Evolutionary conservation across 805 yeast genomes (phyloP), one percentile per base, ranked within the genome.

Genomic region (Candida endomychidarum): DNA sequence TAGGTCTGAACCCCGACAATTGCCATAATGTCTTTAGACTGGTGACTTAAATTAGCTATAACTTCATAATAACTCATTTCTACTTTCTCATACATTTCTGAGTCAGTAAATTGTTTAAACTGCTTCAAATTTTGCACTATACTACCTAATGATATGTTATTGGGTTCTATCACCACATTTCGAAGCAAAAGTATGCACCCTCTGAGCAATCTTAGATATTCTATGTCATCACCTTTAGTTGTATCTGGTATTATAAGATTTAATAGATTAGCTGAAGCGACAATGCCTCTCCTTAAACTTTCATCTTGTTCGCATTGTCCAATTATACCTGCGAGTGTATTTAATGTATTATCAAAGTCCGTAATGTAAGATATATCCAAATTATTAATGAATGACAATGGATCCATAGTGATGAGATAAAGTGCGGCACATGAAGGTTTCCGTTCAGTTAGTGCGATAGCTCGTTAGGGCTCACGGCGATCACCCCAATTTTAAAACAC

Each of bases 121-220:
- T 20, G 9, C n/a, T 25, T 16, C n/a, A 40, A 25, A 38, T 38
- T 40, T 5, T 12, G 23, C 8, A 34, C 25, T 14, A 45, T 24
- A 25, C 37, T 20, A 8, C 36, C 20, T 5, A 47, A 9, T 15
- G 36, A 31, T 18, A 46, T n/a, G n/a, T 45, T 41, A 20, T 41
- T 37, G 25, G 56, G 19, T 12, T 46, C 45, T 4, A 63, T 65
- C 1, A 71, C 63, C 17, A 76, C 46, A 48, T 77, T 78, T 43
- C 84, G 57, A 20, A 69, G 57, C n/a, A 78, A 40, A n/a, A 80
- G 45, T 1, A 77, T 40, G 1, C 69, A 47, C 1, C 80, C 84
- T 49, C 82, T 60, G 3, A 72, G 40, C 2, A 70, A 45, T 30
- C 83, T 57, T 5, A 59, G 19, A 18, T 46, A 33, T 7, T 25